phyloP scores from a whole-genome alignment of 352 stramenopile species.

The Pythium aquatile region DNA sequence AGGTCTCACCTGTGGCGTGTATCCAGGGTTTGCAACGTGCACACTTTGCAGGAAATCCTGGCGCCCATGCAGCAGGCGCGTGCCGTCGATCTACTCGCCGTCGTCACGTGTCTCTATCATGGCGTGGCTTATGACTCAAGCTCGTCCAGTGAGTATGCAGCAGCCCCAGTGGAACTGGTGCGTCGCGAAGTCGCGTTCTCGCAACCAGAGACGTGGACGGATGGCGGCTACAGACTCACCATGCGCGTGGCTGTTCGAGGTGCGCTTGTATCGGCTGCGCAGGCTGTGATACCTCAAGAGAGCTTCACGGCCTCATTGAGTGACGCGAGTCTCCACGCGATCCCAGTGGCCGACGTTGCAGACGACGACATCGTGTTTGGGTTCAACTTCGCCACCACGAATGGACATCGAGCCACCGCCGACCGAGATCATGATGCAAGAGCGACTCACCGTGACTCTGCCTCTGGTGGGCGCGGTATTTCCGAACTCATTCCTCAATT shows the following conservation, averaged over 20 bases:
- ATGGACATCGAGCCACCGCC: background rate
- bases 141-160: background rate
- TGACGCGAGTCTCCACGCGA: background rate
- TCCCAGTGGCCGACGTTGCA: constrained; percentile 7
- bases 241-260: constrained; percentile 4
- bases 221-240: constrained; percentile 10
- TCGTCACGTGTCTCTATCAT: constrained; percentile 15
- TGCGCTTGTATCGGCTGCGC: background rate
- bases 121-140: constrained; percentile 3
- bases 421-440: background rate
- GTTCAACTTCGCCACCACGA: constrained; percentile 3
- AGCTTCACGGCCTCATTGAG: too few species aligned
- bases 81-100: constrained; percentile 4
- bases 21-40: constrained; percentile 1
- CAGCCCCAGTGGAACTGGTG: background rate
- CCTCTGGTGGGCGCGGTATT: constrained; percentile 3
- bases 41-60: constrained; percentile 12
- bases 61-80: constrained; percentile 9
- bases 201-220: constrained; percentile 12
- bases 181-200: constrained; percentile 16
- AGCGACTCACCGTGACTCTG: background rate
- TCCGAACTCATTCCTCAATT: constrained; percentile 10
- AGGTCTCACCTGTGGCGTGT: background rate
- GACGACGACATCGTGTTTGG: constrained; percentile 15
- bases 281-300: background rate